A percentile compares a stretch with the other conserved stretches of the same genome.
phyloP scores from a whole-genome alignment of 345 rosid genomes.

The Hibiscus mutabilis region DNA sequence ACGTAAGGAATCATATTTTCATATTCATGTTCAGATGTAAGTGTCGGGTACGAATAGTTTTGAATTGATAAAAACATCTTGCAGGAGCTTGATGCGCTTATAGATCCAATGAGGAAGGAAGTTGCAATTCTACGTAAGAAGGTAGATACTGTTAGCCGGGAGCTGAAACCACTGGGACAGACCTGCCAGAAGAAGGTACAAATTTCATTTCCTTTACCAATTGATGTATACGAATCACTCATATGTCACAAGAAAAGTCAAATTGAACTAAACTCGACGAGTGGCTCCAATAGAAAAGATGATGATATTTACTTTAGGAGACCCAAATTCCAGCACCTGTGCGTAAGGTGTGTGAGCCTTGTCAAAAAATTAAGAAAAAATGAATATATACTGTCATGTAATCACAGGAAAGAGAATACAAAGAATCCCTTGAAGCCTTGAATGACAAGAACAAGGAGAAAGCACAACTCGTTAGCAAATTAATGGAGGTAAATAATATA shows the following conservation, averaged over 20 bases:
- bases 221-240: too few relatives aligned
- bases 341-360: too few relatives aligned
- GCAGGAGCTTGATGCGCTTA: constrained; percentile 31
- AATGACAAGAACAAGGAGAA: constrained; percentile 87
- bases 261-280: too few relatives aligned
- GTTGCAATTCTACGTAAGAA: constrained; percentile 44
- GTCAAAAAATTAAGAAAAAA: too few relatives aligned
- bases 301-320: too few relatives aligned
- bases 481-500: constrained; percentile 62
- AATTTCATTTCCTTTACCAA: background rate
- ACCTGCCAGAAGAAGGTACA: constrained; percentile 57
- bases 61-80: too few relatives aligned
- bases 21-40: too few relatives aligned
- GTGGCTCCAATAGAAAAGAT: too few relatives aligned
- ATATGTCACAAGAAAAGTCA: too few relatives aligned
- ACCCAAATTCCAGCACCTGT: too few relatives aligned
- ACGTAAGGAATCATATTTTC: too few relatives aligned
- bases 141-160: constrained; percentile 41
- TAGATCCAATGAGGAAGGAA: constrained; percentile 68
- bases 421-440: constrained; percentile 75
- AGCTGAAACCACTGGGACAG: constrained; percentile 49
- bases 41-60: too few relatives aligned
- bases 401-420: constrained; percentile 78
- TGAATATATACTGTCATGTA: background rate
- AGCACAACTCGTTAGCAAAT: constrained; percentile 55